Percentiles rank a stretch among this genome's conserved stretches.
These are phyloP conservation scores for Exophiala spinifera DNA, from an alignment of 2,329 filamentous ascomycete genomes.

Conservation along the genomic window DNA sequence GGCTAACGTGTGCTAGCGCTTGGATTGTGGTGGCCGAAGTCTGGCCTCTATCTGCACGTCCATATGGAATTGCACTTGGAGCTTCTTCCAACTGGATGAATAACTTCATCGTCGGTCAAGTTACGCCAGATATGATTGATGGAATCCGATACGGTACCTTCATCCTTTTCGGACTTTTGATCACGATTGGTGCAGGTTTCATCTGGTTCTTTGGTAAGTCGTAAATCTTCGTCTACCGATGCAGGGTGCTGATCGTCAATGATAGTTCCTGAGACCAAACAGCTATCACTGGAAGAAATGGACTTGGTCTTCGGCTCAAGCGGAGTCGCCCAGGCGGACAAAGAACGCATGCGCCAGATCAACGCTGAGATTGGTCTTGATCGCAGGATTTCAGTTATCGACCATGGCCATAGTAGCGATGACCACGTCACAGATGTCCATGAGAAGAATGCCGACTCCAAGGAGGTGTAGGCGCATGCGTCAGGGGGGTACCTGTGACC, in stretches of 20 bases:
- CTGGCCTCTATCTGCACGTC: constrained; percentile 67
- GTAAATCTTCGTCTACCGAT: not conserved
- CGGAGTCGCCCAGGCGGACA: constrained; percentile 64
- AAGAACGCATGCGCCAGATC: constrained; percentile 70
- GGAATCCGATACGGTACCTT: constrained; percentile 68
- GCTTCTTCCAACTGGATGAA: constrained; percentile 58
- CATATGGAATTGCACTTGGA: constrained; percentile 68
- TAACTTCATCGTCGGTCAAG: constrained; percentile 23
- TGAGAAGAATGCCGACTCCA: constrained; percentile 9
- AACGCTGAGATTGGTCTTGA: constrained; percentile 65
- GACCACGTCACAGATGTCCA: constrained; percentile 14
- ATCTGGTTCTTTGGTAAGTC: constrained; percentile 30
- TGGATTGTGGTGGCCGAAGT: constrained; percentile 76
- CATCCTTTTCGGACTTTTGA: constrained; percentile 66
- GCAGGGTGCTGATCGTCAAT: not conserved
- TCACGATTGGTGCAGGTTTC: constrained; percentile 35
- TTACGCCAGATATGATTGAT: constrained; percentile 60
- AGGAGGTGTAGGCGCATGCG: constrained; percentile 4
- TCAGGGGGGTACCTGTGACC: too few relatives aligned
- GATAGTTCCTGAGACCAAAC: constrained; percentile 36
- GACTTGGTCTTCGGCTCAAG: constrained; percentile 48
- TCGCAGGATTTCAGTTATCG: constrained; percentile 13
- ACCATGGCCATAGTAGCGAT: constrained; percentile 16
- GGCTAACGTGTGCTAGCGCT: constrained; percentile 38
- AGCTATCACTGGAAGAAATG: constrained; percentile 34